Base-by-base conservation (phyloP, 148 eudicot genomes). In the Nepenthes mirabilis region DNA sequence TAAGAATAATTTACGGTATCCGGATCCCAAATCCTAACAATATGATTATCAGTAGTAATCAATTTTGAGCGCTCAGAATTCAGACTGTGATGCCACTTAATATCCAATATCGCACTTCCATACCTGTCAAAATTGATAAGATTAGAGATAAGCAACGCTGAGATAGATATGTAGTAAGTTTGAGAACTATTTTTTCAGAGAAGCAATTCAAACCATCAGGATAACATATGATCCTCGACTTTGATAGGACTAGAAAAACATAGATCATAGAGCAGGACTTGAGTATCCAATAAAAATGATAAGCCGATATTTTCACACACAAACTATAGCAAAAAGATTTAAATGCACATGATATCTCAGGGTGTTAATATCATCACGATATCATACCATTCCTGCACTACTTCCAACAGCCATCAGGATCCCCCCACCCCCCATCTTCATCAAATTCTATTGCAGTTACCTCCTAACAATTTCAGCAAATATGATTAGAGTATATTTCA, bases 191-290 rank as follows among this genome's bases (percentile, higher is more conserved):
- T 23, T 23, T 23, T 23, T 23, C 23, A 50, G 32, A 37, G 23
- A 59, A 2, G 54, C 40, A 14, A 14, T 50, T 11, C 6, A 23
- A 52, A 35, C n/a, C 52, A 45, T 36, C 40, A 68, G 69, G 67
- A 88, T 80, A 71, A 93, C 99, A 93, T 93, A 74, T 93, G 99
- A 86, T 93, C 99, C 79, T 88, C 88, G 60, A 80, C 77, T 51
- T 82, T 83, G 57, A 93, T 36, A 64, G 96, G 99, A 59, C 69
- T 56, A 11, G 95, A 89, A 65, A 91, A 86, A 66, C 96, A 89
- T 76, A 93, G 72, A 71, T 93, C 99, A 77, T 86, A 93, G 43
- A 88, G 77, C 67, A 88, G 65, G 47, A 88, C 84, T 96, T 88
- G 83, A 65, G 77, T 45, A 69, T 43, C 13, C n/a, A 65, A 62